These are phyloP conservation scores for Verbena officinalis DNA, from an alignment of 257 asterid species.

Conservation along the genomic window DNA sequence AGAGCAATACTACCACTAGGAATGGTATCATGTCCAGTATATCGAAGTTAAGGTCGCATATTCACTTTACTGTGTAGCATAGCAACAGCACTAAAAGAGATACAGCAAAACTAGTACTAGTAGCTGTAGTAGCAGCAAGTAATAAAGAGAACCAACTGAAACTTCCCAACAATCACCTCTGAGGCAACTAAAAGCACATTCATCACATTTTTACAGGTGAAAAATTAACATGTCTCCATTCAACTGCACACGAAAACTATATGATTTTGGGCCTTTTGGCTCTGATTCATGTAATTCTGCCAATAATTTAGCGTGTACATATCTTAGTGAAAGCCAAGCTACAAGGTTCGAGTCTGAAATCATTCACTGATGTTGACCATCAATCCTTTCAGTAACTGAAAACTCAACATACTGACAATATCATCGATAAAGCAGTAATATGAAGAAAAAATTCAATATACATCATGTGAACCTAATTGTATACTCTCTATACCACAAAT, in stretches of 20 bases:
- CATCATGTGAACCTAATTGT: constrained; percentile 3
- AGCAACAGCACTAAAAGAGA: constrained; percentile 8
- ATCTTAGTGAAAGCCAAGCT: constrained; percentile 13
- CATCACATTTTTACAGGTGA: not conserved
- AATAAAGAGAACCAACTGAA: not conserved
- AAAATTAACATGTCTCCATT: not conserved
- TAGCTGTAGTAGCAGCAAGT: constrained; percentile 5
- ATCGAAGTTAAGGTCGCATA: constrained; percentile 62
- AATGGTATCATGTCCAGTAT: constrained; percentile 63
- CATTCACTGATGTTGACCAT: constrained; percentile 6
- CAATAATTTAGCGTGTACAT: not conserved
- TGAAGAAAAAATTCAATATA: not conserved
- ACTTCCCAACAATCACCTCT: constrained; percentile 3
- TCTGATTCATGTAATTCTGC: not conserved
- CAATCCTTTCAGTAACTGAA: constrained; percentile 9
- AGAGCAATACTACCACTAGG: constrained; percentile 73
- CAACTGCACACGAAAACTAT: not conserved
- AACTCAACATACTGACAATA: constrained; percentile 10
- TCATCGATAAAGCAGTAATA: not conserved
- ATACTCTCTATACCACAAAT: constrained; percentile 15
- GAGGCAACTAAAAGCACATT: not conserved
- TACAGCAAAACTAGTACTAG: not conserved
- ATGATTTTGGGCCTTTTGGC: not conserved
- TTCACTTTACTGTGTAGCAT: not conserved
- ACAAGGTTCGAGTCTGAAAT: constrained; percentile 21